Conservation (phyloP, 805 yeast genomes). For the Suhomyces tanzawaensis region DNA sequence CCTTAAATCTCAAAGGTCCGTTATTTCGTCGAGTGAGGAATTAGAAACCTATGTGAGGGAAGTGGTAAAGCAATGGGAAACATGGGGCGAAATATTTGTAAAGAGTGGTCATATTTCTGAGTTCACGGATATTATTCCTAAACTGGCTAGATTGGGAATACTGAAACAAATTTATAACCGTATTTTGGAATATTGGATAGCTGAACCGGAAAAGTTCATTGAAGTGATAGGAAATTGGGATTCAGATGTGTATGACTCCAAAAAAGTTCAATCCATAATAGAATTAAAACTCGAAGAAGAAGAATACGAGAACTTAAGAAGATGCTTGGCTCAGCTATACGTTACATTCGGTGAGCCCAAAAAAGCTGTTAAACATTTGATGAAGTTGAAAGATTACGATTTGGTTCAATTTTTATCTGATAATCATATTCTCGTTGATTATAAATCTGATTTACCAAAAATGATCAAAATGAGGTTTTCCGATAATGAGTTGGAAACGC, state of each 20-base stretch:
- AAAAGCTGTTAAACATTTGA: slow-evolving; percentile 63
- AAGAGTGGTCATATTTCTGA: slow-evolving; percentile 43
- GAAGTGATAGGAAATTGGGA: slow-evolving; percentile 58
- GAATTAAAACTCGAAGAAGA: slow-evolving; percentile 44
- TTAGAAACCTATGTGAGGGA: slow-evolving; percentile 20
- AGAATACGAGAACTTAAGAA: slow-evolving; percentile 29
- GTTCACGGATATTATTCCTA: slow-evolving; percentile 59
- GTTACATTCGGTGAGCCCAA: slow-evolving; percentile 55
- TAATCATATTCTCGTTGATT: slow-evolving; percentile 59
- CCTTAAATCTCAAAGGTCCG: slow-evolving; percentile 12
- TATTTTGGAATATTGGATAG: slow-evolving; percentile 52
- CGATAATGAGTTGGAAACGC: slow-evolving; percentile 32
- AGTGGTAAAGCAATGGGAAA: slow-evolving; percentile 54
- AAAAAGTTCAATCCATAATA: slow-evolving; percentile 41
- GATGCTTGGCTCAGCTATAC: slow-evolving; percentile 51
- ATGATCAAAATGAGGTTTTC: slow-evolving; percentile 46
- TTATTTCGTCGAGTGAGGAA: slow-evolving; percentile 15
- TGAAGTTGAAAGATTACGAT: slow-evolving; percentile 51
- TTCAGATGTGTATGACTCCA: slow-evolving; percentile 45
- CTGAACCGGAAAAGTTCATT: slow-evolving; percentile 30
- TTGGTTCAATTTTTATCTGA: slow-evolving; percentile 57
- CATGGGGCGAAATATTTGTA: slow-evolving; percentile 55
- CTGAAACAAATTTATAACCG: slow-evolving; percentile 25
- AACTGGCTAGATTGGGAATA: slow-evolving; percentile 33
- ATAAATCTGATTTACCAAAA: slow-evolving; percentile 48